Percentiles rank a stretch among this genome's conserved stretches.
These are phyloP conservation scores for Xerophyta viscosa DNA, from an alignment of 106 monocot genomes.

Conservation along the genomic window DNA sequence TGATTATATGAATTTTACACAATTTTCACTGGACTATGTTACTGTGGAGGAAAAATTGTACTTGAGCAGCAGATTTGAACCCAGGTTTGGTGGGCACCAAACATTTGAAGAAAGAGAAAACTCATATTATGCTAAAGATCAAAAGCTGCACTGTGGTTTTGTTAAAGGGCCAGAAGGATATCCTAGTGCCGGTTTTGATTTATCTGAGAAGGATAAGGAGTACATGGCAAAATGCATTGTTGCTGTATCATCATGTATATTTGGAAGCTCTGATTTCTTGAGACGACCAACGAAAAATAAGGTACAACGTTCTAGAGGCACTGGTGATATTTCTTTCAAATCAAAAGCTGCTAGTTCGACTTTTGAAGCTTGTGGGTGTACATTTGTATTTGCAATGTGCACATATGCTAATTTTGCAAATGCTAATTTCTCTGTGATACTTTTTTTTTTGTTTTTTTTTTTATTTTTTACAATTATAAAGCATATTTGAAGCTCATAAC, in stretches of 20 bases:
- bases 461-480: too few relatives aligned
- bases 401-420: too few relatives aligned
- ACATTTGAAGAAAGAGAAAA: constrained; percentile 63
- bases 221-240: constrained; percentile 59
- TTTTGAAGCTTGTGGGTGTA: background rate
- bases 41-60: constrained; percentile 22
- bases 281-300: constrained; percentile 65
- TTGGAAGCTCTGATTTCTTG: constrained; percentile 82
- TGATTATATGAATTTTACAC: constrained; percentile 52
- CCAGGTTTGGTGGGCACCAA: constrained; percentile 74
- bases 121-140: constrained; percentile 60
- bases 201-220: constrained; percentile 47
- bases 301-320: constrained; percentile 44
- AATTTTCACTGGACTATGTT: constrained; percentile 57
- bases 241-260: constrained; percentile 90
- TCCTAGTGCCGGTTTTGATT: constrained; percentile 59
- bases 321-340: background rate
- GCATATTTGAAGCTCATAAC: too few relatives aligned
- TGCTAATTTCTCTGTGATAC: too few relatives aligned
- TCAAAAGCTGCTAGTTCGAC: background rate
- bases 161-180: constrained; percentile 43
- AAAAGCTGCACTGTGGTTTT: constrained; percentile 84
- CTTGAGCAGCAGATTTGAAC: constrained; percentile 16
- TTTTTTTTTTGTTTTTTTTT: too few relatives aligned
- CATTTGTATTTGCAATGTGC: too few relatives aligned